Evolutionary conservation across 805 yeast genomes (phyloP), one percentile per base, ranked within the genome.

Genomic region (Metschnikowia henanensis): DNA sequence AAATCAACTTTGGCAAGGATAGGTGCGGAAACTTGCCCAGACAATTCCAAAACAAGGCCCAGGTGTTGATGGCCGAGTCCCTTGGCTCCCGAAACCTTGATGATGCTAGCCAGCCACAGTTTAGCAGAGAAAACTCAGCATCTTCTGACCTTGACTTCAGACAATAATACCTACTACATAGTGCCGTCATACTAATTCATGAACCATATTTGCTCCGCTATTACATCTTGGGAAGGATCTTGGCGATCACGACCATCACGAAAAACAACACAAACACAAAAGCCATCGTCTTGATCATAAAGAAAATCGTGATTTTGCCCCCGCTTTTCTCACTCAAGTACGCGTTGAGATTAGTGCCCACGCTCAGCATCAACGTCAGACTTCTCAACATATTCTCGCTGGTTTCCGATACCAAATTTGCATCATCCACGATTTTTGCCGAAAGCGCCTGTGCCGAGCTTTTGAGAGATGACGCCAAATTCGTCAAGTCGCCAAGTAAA

Each of bases 1-100:
- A 88, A 64, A 85, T 92, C 54, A 85, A 53, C 34, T 60, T 60
- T 41, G 65, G 65, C 22, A 60, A 60, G 46, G 65, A 60, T 48
- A 77, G 99, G 59, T 92, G 98, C 65, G 98, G 97, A 23, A 89
- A 91, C 60, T 81, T 89, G 47, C 97, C 97, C 38, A 77, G 95
- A 58, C 92, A 84, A 61, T 81, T 80, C 47, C 75, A 70, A 51
- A 66, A 62, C 52, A 66, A 60, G 39, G 21, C 45, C 18, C 43
- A 41, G 18, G 33, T 31, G 15, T 17, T 39, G 16, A 23, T 35
- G 44, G 41, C 28, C 26, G 47, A 42, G n/a, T 18, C 48, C 10
- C 16, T 28, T 15, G 40, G 29, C 13, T 22, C 40, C 28, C 39
- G 41, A 25, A 38, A 41, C 23, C 25, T 25, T 8, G 25, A 13